Evolutionary conservation across 495 filamentous ascomycete species (phyloP).

Genomic region (Lentithecium fluviatile): DNA sequence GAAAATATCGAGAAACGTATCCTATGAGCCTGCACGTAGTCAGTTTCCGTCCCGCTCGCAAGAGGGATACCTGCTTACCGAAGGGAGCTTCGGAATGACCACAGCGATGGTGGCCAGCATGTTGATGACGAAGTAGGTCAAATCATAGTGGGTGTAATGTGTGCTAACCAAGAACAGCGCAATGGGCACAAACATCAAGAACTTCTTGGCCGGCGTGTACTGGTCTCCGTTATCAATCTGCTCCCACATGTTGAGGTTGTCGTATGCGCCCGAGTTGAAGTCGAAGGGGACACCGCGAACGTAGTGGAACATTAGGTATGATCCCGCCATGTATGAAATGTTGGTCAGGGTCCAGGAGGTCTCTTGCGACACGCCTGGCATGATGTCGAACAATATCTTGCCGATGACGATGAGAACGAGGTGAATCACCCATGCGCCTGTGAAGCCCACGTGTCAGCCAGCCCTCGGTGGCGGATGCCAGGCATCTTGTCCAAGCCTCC

Average conservation of each 20-base stretch:
- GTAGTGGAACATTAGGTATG: slow-evolving; percentile 99
- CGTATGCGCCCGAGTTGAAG: slow-evolving; percentile 98
- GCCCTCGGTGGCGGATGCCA: background rate
- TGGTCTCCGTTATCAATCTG: slow-evolving; percentile 99
- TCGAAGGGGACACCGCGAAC: slow-evolving; percentile 98
- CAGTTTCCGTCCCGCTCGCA: background rate
- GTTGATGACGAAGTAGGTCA: slow-evolving; percentile 96
- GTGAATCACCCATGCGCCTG: slow-evolving; percentile 97
- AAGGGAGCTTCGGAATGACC: slow-evolving; percentile 92
- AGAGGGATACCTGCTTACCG: slow-evolving; percentile 59
- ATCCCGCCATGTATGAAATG: slow-evolving; percentile 97
- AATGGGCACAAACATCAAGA: slow-evolving; percentile 89
- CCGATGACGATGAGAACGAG: slow-evolving; percentile 82
- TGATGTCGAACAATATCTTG: slow-evolving; percentile 94
- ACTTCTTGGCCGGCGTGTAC: slow-evolving; percentile 98
- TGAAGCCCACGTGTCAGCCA: slow-evolving; percentile 6
- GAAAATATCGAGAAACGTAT: slow-evolving; percentile 34
- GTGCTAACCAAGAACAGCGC: slow-evolving; percentile 93
- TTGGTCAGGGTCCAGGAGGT: slow-evolving; percentile 98
- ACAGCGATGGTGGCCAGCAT: slow-evolving; percentile 86
- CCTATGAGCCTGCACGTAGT: slow-evolving; percentile 26
- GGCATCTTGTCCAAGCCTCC: background rate
- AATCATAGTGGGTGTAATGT: slow-evolving; percentile 96
- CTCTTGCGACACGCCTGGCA: slow-evolving; percentile 92
- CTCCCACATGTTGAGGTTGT: slow-evolving; percentile 99